Conservation (phyloP, 495 filamentous ascomycete species). For the Podospora conica region DNA sequence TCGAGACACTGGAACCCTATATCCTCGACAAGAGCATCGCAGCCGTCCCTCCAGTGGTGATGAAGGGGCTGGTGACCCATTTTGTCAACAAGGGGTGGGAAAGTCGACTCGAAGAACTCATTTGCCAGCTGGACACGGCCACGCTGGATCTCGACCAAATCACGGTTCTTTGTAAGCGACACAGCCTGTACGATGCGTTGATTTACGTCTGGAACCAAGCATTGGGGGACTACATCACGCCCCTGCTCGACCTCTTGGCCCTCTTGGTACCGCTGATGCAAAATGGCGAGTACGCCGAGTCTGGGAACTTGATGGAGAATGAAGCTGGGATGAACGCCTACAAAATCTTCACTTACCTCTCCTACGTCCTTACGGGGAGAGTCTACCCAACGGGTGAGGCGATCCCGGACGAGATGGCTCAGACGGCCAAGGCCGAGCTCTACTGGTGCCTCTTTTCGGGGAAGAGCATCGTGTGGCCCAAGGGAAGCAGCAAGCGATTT, state of each 20-base stretch:
- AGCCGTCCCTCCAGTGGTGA: conserved; percentile 69
- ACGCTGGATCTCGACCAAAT: conserved; percentile 94
- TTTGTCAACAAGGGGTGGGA: conserved; percentile 67
- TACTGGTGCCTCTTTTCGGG: conserved; percentile 93
- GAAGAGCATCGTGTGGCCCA: conserved; percentile 60
- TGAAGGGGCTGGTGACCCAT: conserved; percentile 78
- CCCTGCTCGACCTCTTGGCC: conserved; percentile 75
- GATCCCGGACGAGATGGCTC: conserved; percentile 61
- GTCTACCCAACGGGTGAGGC: conserved; percentile 79
- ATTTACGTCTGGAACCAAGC: conserved; percentile 97
- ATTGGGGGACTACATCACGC: conserved; percentile 81
- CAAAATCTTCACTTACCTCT: conserved; percentile 93
- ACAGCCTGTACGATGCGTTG: conserved; percentile 88
- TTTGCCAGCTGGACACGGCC: conserved; percentile 83
- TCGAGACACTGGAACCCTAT: conserved; percentile 79
- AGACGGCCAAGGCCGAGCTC: conserved; percentile 72
- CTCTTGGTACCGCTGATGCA: conserved; percentile 57
- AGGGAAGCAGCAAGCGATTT: conserved; percentile 46
- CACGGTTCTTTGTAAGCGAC: conserved; percentile 80
- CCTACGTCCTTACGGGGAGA: conserved; percentile 85
- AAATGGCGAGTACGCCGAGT: conserved; percentile 40
- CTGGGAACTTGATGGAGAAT: conserved; percentile 39
- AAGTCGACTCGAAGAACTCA: conserved; percentile 81
- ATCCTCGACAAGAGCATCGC: conserved; percentile 73
- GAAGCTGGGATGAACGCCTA: conserved; percentile 61